Base-by-base conservation (phyloP, 2,329 filamentous ascomycete species). In the Aspergillus carbonarius region DNA sequence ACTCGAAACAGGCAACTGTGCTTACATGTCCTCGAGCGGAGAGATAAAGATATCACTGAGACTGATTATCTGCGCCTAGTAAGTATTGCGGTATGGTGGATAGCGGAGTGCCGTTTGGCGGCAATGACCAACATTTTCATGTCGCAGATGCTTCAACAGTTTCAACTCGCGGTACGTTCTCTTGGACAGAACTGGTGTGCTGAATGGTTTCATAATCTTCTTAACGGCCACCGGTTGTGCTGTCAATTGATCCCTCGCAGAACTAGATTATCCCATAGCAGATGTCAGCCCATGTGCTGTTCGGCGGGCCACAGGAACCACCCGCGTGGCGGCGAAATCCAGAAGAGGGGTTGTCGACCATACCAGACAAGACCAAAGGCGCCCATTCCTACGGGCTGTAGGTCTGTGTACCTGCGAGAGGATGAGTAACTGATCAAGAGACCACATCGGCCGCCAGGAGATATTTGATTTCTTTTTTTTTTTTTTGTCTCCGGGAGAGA, bases 171-270 rank as follows among this genome's bases (percentile, higher is more conserved):
- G 88, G 78, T 99, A 99, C 66, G 95, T 99, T 74, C 95, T 87
- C 83, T 99, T 99, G 59, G 95, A 95, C 49, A 99, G 84, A 59
- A 99, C 95, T 1, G 95, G 93, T n/a, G 95, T 99, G 83, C 93
- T 97, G 80, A 99, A 99, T 9, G 95, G 95, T 83, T 98, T 99
- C 93, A 99, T 98, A 74, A 99, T 99, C 86, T 99, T 99, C 86
- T 99, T 99, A 75, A 99, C 93, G 60, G 95, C 95, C 62, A 99
- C 95, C 78, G 93, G 92, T 78, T 97, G 93, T 76, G 86, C 91
- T 60, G 95, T 98, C 78, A 99, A 92, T 82, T 98, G 93, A 78
- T 99, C 95, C 80, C 92, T 93, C 59, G 95, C 95, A 65, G 95
- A 98, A 80, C 93, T 98, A 47, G 42, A 34, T 40, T 23, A 40